Base-by-base conservation (phyloP, 495 filamentous ascomycete genomes). In the Trichoderma parareesei region DNA sequence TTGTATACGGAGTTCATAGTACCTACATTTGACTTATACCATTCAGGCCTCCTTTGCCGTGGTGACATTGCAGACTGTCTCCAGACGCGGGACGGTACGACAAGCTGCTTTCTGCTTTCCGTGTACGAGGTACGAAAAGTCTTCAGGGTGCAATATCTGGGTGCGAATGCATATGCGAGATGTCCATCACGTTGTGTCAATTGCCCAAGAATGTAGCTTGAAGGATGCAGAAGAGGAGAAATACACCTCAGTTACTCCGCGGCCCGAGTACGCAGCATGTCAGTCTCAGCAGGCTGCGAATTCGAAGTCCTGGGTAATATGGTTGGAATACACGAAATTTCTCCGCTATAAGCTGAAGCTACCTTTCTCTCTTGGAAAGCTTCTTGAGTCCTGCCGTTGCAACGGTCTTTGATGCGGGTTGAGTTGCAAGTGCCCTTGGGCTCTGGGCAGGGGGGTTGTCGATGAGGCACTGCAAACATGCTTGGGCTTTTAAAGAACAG, bases 371-470 rank as follows among this genome's bases (percentile, higher is more conserved):
- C 10, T 33, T 33, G 20, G 7, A 37, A 10, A 10, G 20, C 18
- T 57, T 10, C 13, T 57, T 57, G 20, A 35, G 2, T 33, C 8
- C 13, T 16, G 10, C 16, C n/a, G 4, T 48, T 7, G 11, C 16
- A 11, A 11, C 44, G 44, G 53, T 13, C 10, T 41, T 41, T 33
- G 2, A 10, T 14, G 27, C 10, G 27, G 53, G 37, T 57, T 57
- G 53, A 27, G 27, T 57, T 37, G 53, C 9, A 57, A 57, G 53
- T 57, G 53, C 53, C 53, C 27, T 57, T 57, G 53, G 53, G 20
- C 27, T 57, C 53, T 4, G 27, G n/a, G 27, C 53, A 4, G 27
- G 35, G 35, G 16, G 53, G n/a, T 49, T n/a, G n/a, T 18, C 20
- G n/a, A 49, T 18, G 9, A 4, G 16, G 18, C 14, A 9, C 16